Conservation (phyloP, 305 asterid genomes). For the Fraxinus sp. region DNA sequence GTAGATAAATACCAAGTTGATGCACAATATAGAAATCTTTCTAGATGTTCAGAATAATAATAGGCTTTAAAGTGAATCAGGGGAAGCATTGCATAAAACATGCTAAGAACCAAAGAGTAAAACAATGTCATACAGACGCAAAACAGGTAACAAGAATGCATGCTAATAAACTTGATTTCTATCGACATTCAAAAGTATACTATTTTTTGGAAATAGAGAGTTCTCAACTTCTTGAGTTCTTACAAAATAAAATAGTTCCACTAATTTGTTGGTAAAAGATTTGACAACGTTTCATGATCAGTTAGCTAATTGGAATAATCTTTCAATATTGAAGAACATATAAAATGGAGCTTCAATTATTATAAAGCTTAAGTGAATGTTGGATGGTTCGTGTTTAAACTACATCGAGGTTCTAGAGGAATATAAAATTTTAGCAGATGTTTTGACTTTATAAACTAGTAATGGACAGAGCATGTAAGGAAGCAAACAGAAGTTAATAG, state of each 20-base stretch:
- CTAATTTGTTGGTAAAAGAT: conserved; percentile 9
- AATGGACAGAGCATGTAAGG: conserved; percentile 1
- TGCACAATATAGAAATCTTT: neutral
- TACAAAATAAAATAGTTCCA: conserved; percentile 4
- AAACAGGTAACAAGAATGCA: neutral
- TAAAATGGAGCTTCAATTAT: conserved; percentile 15
- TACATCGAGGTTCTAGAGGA: conserved; percentile 4
- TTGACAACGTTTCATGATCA: neutral
- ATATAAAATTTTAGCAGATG: conserved; percentile 11
- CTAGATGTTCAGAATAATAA: neutral
- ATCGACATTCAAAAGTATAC: neutral
- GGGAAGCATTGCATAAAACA: conserved; percentile 4
- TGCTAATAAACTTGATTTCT: neutral
- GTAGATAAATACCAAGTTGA: conserved; percentile 5
- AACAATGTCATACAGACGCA: neutral
- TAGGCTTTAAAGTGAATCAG: neutral
- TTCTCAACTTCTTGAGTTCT: neutral
- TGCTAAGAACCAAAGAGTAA: neutral
- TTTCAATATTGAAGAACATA: conserved; percentile 9
- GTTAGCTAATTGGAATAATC: neutral
- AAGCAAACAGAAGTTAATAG: neutral
- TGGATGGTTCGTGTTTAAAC: conserved; percentile 4
- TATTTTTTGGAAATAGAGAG: neutral
- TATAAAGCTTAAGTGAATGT: neutral
- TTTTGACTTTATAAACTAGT: neutral